These are phyloP conservation scores for Meyerozyma sp. DNA, from an alignment of 1,139 yeast genomes.

Conservation along the genomic window DNA sequence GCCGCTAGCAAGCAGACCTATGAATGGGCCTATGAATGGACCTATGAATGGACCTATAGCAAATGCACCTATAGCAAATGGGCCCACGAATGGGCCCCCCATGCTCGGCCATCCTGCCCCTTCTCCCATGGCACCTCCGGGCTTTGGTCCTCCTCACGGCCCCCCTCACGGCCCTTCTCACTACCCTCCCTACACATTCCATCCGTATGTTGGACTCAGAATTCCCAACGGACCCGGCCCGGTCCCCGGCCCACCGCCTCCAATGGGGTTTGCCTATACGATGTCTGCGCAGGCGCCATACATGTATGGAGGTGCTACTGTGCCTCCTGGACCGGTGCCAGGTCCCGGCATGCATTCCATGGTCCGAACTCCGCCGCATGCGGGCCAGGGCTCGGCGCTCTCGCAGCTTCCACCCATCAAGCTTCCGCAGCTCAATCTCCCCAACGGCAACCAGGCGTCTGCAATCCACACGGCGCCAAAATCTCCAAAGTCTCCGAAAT, in stretches of 20 bases:
- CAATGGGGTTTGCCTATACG: conserved; percentile 5
- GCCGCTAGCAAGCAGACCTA: too few species aligned
- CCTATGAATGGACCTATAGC: too few species aligned
- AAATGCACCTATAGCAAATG: too few species aligned
- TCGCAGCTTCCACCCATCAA: conserved; percentile 2
- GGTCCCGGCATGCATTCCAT: conserved; percentile 1
- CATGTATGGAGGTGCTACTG: neutral
- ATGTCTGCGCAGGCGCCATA: conserved; percentile 2
- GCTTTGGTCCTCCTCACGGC: conserved; percentile 3
- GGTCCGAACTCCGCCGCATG: conserved; percentile 2
- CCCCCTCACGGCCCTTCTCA: conserved; percentile 14
- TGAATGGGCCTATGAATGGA: too few species aligned
- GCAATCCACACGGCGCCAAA: neutral
- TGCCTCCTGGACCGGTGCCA: conserved; percentile 1
- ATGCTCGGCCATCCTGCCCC: conserved; percentile 2
- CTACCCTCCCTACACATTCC: conserved; percentile 31
- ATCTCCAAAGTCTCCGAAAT: conserved; percentile 1
- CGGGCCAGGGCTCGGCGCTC: neutral
- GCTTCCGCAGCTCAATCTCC: conserved; percentile 1
- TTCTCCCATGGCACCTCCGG: neutral
- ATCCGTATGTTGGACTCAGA: conserved; percentile 22
- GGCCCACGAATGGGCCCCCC: too few species aligned
- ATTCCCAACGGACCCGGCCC: conserved; percentile 47
- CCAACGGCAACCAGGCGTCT: neutral
- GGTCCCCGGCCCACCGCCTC: conserved; percentile 41